phyloP scores from a whole-genome alignment of 805 yeast genomes.

The Wickerhamiella parazyma region DNA sequence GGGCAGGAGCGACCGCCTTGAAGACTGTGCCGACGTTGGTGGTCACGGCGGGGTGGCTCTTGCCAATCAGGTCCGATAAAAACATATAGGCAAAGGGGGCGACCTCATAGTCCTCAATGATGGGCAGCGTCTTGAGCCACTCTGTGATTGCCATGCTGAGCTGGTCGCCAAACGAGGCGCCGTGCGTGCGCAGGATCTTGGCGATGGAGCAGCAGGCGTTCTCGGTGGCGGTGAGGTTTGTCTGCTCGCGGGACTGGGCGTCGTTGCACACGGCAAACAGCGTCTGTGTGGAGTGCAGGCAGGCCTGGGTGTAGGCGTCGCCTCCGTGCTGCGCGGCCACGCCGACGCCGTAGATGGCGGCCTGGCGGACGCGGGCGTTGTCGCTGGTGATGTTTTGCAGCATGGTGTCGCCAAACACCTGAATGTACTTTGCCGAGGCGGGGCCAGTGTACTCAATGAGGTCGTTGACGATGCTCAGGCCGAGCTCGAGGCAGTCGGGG shows the following conservation, averaged over 20 bases:
- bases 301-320: conserved; percentile 42
- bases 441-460: conserved; percentile 69
- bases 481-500: conserved; percentile 58
- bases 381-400: conserved; percentile 42
- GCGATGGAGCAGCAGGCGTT: conserved; percentile 73
- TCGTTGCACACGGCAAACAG: conserved; percentile 57
- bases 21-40: conserved; percentile 46
- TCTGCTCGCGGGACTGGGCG: conserved; percentile 78
- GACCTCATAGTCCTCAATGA: conserved; percentile 72
- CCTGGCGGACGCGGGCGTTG: conserved; percentile 61
- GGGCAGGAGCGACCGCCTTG: conserved; percentile 59
- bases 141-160: conserved; percentile 47
- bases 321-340: conserved; percentile 77
- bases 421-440: conserved; percentile 48
- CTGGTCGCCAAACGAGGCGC: conserved; percentile 40
- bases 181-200: conserved; percentile 56
- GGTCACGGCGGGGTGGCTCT: conserved; percentile 45
- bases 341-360: conserved; percentile 75
- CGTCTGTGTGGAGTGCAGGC: conserved; percentile 58
- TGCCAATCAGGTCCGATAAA: conserved; percentile 55
- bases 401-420: conserved; percentile 46
- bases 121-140: conserved; percentile 77
- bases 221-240: conserved; percentile 76
- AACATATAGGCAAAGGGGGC: conserved; percentile 75
- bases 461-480: conserved; percentile 68